Evolutionary conservation across 371 early-diverging fungal genomes (phyloP), one percentile per base, ranked within the genome.

Genomic region (Apophysomyces elegans): DNA sequence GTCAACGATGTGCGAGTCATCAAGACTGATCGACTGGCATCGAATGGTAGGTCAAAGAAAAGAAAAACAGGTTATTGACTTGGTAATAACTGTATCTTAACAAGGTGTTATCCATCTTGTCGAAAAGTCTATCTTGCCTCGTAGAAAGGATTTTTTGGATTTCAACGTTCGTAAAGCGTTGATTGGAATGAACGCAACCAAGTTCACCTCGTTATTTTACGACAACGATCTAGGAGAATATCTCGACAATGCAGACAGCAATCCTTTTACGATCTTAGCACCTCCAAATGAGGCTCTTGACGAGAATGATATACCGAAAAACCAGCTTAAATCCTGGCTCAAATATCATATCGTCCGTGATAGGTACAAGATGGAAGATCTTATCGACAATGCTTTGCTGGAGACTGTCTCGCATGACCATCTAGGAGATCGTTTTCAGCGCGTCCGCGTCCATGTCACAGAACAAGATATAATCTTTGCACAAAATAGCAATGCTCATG

Each of bases 271-370:
- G 5, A 73, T 85, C 58, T 64, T 86, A 56, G 86, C 81, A 8
- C 84, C 86, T 16, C 73, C 72, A 6, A 79, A 86, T 56, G 77
- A 84, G 5, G 71, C 70, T 1, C 64, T 80, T 11, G 61, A 73
- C 6, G 58, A 56, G 7, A 66, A 65, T 12, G 41, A 62, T 37
- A 56, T 71, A 11, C 64, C 73, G 1, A 47, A 58, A 5, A 69
- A 63, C 18, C 59, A 65, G 37, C 45, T 68, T 43, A 64, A 59
- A 5, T 65, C 73, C 1, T 75, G 80, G 73, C 68, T 88, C 0
- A 67, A 69, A 11, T 88, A 88, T 65, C 88, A 88, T 62, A 66
- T 88, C 37, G 56, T 88, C 1, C 63, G 70, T 7, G 82, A 84
- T 7, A 70, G 64, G 9, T 76, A 68, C 62, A 43, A 64, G 13